A percentile compares a stretch with the other conserved stretches of the same genome.
phyloP scores from a whole-genome alignment of 2,329 filamentous ascomycete species.

The Capronia americana region DNA sequence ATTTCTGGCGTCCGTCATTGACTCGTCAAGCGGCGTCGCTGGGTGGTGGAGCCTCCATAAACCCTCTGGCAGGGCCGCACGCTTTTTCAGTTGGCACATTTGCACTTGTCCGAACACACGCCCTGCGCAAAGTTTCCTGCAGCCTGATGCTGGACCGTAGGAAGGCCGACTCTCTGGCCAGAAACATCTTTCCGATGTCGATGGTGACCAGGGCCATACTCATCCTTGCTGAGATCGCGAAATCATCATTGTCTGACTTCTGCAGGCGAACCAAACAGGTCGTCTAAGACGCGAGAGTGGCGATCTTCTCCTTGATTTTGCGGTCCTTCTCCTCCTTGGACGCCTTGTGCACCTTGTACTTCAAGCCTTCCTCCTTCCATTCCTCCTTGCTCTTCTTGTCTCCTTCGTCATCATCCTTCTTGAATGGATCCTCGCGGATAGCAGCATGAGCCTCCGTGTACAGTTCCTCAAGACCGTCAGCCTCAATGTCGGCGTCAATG shows the following conservation, averaged over 20 bases:
- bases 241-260: neutral
- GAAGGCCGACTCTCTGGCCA: neutral
- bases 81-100: neutral
- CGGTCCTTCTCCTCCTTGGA: conserved; percentile 82
- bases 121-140: neutral
- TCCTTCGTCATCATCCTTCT: conserved; percentile 77
- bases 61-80: too few relatives aligned
- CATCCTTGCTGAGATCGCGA: neutral
- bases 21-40: neutral
- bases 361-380: conserved; percentile 94
- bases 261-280: neutral
- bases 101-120: neutral
- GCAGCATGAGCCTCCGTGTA: conserved; percentile 94
- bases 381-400: conserved; percentile 97
- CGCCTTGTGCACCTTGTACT: conserved; percentile 80
- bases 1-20: neutral
- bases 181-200: neutral
- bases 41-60: neutral
- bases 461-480: conserved; percentile 94
- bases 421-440: conserved; percentile 97
- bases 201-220: neutral
- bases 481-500: conserved; percentile 95
- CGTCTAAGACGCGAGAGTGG: conserved; percentile 65
- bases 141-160: neutral
- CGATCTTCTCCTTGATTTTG: conserved; percentile 89